Evolutionary conservation across 306 rosid genomes (phyloP), one percentile per base, ranked within the genome.

Genomic region (Vigna angularis): DNA sequence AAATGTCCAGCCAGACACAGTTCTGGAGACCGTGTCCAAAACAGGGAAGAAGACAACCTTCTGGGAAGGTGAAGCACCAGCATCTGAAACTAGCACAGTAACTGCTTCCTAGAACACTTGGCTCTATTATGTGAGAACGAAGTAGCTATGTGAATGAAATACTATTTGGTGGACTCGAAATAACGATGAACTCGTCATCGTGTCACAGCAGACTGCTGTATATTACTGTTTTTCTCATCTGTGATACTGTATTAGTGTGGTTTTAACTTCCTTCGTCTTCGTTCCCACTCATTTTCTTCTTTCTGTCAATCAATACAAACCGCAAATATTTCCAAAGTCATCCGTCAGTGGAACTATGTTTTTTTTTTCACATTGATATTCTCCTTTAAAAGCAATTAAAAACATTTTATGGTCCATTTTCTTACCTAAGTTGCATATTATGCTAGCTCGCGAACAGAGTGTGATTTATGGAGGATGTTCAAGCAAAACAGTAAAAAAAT

Each of bases 1-100:
- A 53, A 93, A 74, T 44, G 92, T 90, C 34, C 81, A 80, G 79
- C 79, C 92, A 1, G 96, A 96, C 15, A 83, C 88, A 30, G 98
- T 96, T 85, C 85, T 91, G 70, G 91, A 88, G 82, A 90, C 99
- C 0, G 96, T 96, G 56, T 85, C 98, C 51, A 96, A 96, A 83
- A 93, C 98, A 34, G 99, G 99, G 76, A 96, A 96, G 91, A 89
- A 90, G 80, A 96, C 98, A 38, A 72, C 91, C 49, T 91, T 85
- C 77, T 93, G 98, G 98, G 98, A 89, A 63, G 89, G 83, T 0
- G 91, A 88, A 64, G 47, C 87, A 9, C 51, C 87, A 75, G 55
- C 88, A 75, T 34, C 85, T 22, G 82, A 68, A 71, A 12, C 79
- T 14, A 81, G 48, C 75, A 50, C 86, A 9, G 85, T 83, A 64